Percentiles rank a stretch among this genome's conserved stretches.
Conservation (phyloP, 495 filamentous ascomycete species). For the Penicillium canescens region DNA sequence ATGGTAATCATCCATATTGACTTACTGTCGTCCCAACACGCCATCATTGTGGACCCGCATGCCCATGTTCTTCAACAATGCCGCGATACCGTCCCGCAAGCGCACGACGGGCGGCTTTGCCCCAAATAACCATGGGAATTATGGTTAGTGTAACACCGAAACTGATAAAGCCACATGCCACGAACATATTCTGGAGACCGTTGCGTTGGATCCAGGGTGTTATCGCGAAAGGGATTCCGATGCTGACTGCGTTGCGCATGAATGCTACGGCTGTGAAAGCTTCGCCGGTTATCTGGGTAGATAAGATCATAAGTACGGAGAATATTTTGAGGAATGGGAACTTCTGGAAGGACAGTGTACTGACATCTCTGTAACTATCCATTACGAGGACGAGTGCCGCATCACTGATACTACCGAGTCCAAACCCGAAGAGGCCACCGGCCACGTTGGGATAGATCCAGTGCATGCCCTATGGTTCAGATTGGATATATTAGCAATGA, state of each 20-base stretch:
- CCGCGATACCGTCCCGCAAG: constrained; percentile 15
- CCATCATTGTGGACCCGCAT: neutral
- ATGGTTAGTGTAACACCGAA: constrained; percentile 20
- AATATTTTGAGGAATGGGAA: neutral
- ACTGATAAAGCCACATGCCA: constrained; percentile 32
- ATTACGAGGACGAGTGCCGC: constrained; percentile 36
- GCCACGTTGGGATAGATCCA: constrained; percentile 35
- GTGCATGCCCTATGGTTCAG: constrained; percentile 31
- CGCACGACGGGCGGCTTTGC: constrained; percentile 22
- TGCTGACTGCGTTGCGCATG: constrained; percentile 32
- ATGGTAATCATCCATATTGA: too few relatives aligned
- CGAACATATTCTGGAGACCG: constrained; percentile 35
- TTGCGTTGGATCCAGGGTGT: constrained; percentile 29
- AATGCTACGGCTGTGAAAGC: constrained; percentile 38
- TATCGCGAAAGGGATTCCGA: constrained; percentile 37
- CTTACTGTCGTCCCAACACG: too few relatives aligned
- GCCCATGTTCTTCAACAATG: constrained; percentile 19
- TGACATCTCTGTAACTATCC: constrained; percentile 36
- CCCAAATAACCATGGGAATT: constrained; percentile 30
- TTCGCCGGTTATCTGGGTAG: constrained; percentile 33
- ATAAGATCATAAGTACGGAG: neutral
- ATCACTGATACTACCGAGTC: constrained; percentile 34
- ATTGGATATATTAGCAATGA: neutral
- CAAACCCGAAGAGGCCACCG: constrained; percentile 37
- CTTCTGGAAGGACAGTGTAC: neutral